These are phyloP conservation scores for Tulasnella sp. DNA, from an alignment of 768 basidiomycete genomes.

Conservation along the genomic window DNA sequence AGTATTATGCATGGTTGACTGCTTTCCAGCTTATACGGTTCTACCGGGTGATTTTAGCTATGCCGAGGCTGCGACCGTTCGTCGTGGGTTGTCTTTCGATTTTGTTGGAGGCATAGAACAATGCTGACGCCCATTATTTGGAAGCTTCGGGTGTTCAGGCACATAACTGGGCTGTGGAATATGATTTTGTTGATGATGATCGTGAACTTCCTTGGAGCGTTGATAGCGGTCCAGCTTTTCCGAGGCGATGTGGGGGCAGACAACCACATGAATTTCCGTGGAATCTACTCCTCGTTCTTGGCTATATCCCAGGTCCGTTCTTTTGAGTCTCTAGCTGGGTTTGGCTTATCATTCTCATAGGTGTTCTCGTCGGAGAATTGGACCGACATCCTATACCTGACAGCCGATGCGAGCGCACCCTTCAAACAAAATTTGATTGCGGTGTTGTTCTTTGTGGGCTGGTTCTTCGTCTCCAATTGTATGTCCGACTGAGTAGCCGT, in stretches of 20 bases:
- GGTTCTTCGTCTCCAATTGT: slow-evolving; percentile 94
- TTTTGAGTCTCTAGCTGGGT: background rate
- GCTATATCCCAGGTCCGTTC: slow-evolving; percentile 60
- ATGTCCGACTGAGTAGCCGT: slow-evolving; percentile 36
- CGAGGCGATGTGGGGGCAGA: slow-evolving; percentile 67
- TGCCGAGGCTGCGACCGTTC: slow-evolving; percentile 85
- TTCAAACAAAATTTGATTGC: slow-evolving; percentile 68
- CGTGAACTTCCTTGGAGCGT: slow-evolving; percentile 79
- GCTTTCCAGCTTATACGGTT: slow-evolving; percentile 81
- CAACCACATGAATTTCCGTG: slow-evolving; percentile 65
- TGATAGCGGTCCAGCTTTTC: slow-evolving; percentile 78
- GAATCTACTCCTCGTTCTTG: slow-evolving; percentile 79
- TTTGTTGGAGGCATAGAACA: background rate
- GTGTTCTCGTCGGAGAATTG: slow-evolving; percentile 94
- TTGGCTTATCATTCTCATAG: slow-evolving; percentile 37
- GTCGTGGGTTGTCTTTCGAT: slow-evolving; percentile 51
- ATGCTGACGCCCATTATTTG: slow-evolving; percentile 20
- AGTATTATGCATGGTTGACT: slow-evolving; percentile 82
- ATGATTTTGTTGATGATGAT: slow-evolving; percentile 88
- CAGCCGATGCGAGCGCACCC: slow-evolving; percentile 55
- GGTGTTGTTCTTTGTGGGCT: slow-evolving; percentile 67
- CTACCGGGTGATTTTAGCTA: slow-evolving; percentile 84
- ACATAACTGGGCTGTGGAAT: slow-evolving; percentile 84
- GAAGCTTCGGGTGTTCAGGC: slow-evolving; percentile 84
- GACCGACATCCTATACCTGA: slow-evolving; percentile 65